These are phyloP conservation scores for Geotrichum carabidarum DNA, from an alignment of 1,139 yeast genomes.

Conservation along the genomic window DNA sequence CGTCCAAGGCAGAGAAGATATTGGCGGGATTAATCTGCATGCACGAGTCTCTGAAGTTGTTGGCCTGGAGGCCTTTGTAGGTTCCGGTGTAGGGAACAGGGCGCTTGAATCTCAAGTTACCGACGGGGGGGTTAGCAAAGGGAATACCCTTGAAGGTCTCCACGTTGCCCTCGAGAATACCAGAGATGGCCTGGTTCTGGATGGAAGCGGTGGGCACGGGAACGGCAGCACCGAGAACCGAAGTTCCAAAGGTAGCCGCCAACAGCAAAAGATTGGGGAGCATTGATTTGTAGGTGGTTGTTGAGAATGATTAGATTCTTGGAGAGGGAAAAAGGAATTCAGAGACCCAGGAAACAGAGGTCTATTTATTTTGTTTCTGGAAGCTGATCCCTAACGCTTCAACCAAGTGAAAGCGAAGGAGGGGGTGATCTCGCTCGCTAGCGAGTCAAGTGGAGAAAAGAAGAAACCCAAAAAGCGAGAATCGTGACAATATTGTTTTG, in stretches of 20 bases:
- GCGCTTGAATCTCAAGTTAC: constrained; percentile 25
- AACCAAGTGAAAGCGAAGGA: too few relatives aligned
- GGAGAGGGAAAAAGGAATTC: too few relatives aligned
- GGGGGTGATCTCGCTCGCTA: too few relatives aligned
- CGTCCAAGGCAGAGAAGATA: neutral
- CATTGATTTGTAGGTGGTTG: neutral
- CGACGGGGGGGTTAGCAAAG: constrained; percentile 30
- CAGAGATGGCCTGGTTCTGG: constrained; percentile 10
- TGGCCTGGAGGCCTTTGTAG: constrained; percentile 16
- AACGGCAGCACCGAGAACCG: neutral
- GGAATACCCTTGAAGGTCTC: constrained; percentile 30
- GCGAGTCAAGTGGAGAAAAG: too few relatives aligned
- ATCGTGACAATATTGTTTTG: too few relatives aligned
- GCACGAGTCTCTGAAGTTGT: constrained; percentile 5
- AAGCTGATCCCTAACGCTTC: too few relatives aligned
- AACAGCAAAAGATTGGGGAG: neutral
- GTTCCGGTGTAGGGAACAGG: constrained; percentile 24
- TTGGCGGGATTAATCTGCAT: constrained; percentile 6
- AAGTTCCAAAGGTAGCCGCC: neutral
- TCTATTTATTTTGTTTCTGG: too few relatives aligned
- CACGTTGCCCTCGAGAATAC: constrained; percentile 7
- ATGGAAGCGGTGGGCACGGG: neutral
- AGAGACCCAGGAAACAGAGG: too few relatives aligned
- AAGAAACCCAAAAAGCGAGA: too few relatives aligned
- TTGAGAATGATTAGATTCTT: too few relatives aligned